Evolutionary conservation across 208 protist genomes (phyloP), one percentile per base, ranked within the genome.

Genomic region (Acanthamoeba triangularis): DNA sequence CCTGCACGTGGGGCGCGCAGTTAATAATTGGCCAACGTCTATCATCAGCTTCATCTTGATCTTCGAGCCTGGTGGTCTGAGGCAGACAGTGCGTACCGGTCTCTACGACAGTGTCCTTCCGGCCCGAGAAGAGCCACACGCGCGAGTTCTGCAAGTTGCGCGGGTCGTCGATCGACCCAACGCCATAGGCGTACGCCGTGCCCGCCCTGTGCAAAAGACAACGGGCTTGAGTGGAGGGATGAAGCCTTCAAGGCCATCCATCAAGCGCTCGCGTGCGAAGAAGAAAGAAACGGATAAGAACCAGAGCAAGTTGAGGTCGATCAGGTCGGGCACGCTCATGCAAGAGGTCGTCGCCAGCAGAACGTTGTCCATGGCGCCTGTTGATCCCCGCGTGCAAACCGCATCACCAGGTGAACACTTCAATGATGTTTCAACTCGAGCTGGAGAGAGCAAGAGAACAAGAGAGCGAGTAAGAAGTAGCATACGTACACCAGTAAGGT

Each of bases 401-500:
- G 13, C 28, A 13, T 30, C 10, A 14, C 18, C 65, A 6, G 16
- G 59, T n/a, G 16, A 65, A 25, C 0, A 23, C 7, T 7, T 65
- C 11, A 11, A n/a, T 78, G 37, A 7, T n/a, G 30, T 7, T 30
- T 16, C 11, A n/a, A n/a, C n/a, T 13, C 33, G 1, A 74, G 33
- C 0, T 25, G 28, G n/a, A 3, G n/a, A 41, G 37, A 1, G 37
- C 37, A 41, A 41, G 37, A n/a, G n/a, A n/a, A n/a, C n/a, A n/a
- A n/a, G n/a, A n/a, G n/a, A 41, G 37, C 37, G 37, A 41, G 37
- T 41, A 41, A 41, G 37, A 41, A 3, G 37, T n/a, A n/a, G n/a
- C n/a, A n/a, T n/a, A 74, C 85, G 52, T 91, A 91, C 85, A 91
- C 59, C 61, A 65, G 85, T 74, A 91, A 28, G 85, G 85, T 13